Evolutionary conservation across 176 grass and related monocot species (phyloP).

Genomic region (Pontederia crassipes): DNA sequence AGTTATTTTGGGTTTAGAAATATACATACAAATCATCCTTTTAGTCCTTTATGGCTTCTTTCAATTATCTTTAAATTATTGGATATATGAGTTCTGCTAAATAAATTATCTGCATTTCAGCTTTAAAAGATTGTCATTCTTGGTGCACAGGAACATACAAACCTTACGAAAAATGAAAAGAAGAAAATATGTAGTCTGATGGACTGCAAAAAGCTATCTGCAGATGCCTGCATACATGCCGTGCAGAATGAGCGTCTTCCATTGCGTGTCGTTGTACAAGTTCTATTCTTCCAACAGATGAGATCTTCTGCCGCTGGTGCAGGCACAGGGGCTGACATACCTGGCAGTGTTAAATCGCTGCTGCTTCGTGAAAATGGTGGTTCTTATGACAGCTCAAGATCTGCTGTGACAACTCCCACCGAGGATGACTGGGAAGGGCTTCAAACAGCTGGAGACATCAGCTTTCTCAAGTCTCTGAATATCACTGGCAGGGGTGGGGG

Average conservation of each 20-base stretch:
- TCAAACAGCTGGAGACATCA: conserved; percentile 39
- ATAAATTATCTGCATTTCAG: too few relatives aligned
- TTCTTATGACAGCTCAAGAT: conserved; percentile 86
- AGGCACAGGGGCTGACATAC: conserved; percentile 24
- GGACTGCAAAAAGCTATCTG: conserved; percentile 90
- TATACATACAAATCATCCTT: too few relatives aligned
- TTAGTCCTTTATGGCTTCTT: too few relatives aligned
- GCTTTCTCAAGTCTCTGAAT: conserved; percentile 50
- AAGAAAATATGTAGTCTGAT: conserved; percentile 75
- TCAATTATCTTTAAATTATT: too few relatives aligned
- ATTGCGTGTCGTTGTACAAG: conserved; percentile 78
- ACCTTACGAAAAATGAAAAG: conserved; percentile 81
- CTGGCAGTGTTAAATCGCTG: conserved; percentile 32
- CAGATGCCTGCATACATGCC: conserved; percentile 70
- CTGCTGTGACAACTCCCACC: conserved; percentile 57
- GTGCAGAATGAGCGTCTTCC: conserved; percentile 97
- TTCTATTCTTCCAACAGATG: conserved; percentile 87
- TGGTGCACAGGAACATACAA: conserved; percentile 64
- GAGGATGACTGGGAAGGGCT: conserved; percentile 76
- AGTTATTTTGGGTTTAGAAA: too few relatives aligned
- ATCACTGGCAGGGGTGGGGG: conserved; percentile 41
- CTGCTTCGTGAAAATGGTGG: conserved; percentile 67
- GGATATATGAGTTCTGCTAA: too few relatives aligned
- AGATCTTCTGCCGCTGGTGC: conserved; percentile 33
- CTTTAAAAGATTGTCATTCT: too few relatives aligned